These are phyloP conservation scores for Trichophyton benhamiae DNA, from an alignment of 2,329 filamentous ascomycete species.

Conservation along the genomic window DNA sequence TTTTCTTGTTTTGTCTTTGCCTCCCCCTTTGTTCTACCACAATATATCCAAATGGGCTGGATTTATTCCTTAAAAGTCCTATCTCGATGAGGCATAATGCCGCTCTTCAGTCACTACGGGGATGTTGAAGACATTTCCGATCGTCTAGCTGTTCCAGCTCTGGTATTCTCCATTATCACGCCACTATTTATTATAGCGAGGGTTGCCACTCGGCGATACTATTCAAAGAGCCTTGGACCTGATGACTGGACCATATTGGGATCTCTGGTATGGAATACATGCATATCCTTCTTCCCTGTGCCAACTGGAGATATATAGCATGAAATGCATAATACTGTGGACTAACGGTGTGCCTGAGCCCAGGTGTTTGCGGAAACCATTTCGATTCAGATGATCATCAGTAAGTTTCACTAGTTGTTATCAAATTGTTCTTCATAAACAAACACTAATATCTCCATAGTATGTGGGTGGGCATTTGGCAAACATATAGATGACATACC, in stretches of 20 bases:
- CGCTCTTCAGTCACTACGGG: conserved; percentile 17
- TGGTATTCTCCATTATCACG: conserved; percentile 16
- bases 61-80: neutral
- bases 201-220: conserved; percentile 12
- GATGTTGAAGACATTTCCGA: conserved; percentile 16
- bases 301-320: neutral
- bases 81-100: conserved; percentile 10
- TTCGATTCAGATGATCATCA: conserved; percentile 16
- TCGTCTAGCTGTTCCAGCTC: conserved; percentile 12
- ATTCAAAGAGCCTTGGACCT: conserved; percentile 12
- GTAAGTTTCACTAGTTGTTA: conserved; percentile 5
- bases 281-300: neutral
- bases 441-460: conserved; percentile 2
- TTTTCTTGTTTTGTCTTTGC: neutral
- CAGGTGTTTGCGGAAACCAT: conserved; percentile 16
- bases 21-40: neutral
- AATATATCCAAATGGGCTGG: neutral
- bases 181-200: conserved; percentile 15
- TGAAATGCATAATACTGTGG: neutral
- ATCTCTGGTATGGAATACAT: neutral
- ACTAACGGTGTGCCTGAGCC: neutral
- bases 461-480: conserved; percentile 16
- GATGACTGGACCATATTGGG: conserved; percentile 11
- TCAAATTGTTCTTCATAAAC: neutral
- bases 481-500: conserved; percentile 13